Evolutionary conservation across 2,329 filamentous ascomycete genomes (phyloP).

Genomic region (Canariomyces notabilis): DNA sequence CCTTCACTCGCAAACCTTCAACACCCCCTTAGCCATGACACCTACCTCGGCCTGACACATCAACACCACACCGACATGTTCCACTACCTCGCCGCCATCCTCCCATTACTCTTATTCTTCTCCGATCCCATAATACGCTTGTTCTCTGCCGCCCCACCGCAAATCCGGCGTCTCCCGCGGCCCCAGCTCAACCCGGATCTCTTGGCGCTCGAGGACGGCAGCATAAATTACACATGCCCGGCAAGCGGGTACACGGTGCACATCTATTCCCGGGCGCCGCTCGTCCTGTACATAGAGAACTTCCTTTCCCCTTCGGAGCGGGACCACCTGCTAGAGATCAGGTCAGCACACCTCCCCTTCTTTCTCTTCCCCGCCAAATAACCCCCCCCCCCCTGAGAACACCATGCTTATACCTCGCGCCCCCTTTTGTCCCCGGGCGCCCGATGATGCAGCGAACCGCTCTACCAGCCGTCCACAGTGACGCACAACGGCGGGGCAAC

Average conservation of each 20-base stretch:
- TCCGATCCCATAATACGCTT: conserved; percentile 2
- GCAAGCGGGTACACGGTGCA: conserved; percentile 42
- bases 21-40: neutral
- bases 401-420: neutral
- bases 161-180: conserved; percentile 35
- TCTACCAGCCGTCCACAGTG: conserved; percentile 47
- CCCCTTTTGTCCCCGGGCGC: neutral
- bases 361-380: neutral
- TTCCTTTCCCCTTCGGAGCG: conserved; percentile 44
- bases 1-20: too few species aligned
- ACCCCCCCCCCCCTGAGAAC: neutral
- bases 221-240: conserved; percentile 30
- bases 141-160: conserved; percentile 8
- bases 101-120: conserved; percentile 11
- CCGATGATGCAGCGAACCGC: conserved; percentile 34
- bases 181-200: conserved; percentile 48
- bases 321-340: conserved; percentile 45
- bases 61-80: conserved; percentile 1
- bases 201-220: conserved; percentile 40
- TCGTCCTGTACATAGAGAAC: conserved; percentile 50
- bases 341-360: conserved; percentile 31
- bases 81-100: conserved; percentile 5
- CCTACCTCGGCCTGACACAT: neutral
- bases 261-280: conserved; percentile 44
- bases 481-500: conserved; percentile 44